Conservation (phyloP, 305 asterid genomes). For the Fraxinus ornus region DNA sequence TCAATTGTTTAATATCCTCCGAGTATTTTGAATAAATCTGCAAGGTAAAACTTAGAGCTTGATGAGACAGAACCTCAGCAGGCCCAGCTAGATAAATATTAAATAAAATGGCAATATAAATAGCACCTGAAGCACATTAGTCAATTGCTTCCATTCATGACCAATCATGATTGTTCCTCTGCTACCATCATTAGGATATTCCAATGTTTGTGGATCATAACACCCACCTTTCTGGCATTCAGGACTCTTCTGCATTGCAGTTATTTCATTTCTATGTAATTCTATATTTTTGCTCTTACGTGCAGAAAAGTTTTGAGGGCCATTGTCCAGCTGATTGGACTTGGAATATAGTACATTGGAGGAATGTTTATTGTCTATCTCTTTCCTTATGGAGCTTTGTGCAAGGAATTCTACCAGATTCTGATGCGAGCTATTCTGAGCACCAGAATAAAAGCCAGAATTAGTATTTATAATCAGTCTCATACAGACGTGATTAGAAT, state of each 20-base stretch:
- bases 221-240: slow-evolving; percentile 55
- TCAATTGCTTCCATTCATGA: slow-evolving; percentile 52
- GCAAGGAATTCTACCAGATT: slow-evolving; percentile 43
- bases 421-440: slow-evolving; percentile 36
- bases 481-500: background rate
- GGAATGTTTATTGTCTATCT: slow-evolving; percentile 26
- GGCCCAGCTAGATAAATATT: slow-evolving; percentile 17
- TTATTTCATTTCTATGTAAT: slow-evolving; percentile 34
- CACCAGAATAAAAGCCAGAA: slow-evolving; percentile 26
- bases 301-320: slow-evolving; percentile 36
- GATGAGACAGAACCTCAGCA: slow-evolving; percentile 21
- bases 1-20: slow-evolving; percentile 50
- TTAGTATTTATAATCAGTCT: slow-evolving; percentile 1
- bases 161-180: slow-evolving; percentile 28
- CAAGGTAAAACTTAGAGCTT: slow-evolving; percentile 38
- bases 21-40: slow-evolving; percentile 65
- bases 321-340: slow-evolving; percentile 37
- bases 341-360: slow-evolving; percentile 37
- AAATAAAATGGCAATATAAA: slow-evolving; percentile 20
- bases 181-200: slow-evolving; percentile 37
- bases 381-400: slow-evolving; percentile 44
- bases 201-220: slow-evolving; percentile 29
- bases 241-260: slow-evolving; percentile 49
- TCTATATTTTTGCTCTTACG: slow-evolving; percentile 55
- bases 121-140: slow-evolving; percentile 42